These are phyloP conservation scores for Penicillium corylophilum DNA, from an alignment of 2,329 filamentous ascomycete species.

Conservation along the genomic window DNA sequence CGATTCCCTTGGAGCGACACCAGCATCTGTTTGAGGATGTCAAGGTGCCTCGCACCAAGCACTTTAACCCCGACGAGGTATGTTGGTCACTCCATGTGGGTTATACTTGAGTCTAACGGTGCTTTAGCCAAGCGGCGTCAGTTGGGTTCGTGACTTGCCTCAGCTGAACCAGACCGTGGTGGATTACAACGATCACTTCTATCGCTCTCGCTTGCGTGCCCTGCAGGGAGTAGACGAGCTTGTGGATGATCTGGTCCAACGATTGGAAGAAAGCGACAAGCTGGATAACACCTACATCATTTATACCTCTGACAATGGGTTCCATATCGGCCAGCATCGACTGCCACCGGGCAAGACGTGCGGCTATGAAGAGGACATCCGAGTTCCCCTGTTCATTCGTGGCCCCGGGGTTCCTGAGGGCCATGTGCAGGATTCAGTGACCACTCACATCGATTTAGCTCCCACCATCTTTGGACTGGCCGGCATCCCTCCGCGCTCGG, in stretches of 20 bases:
- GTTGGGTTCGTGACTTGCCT: conserved; percentile 47
- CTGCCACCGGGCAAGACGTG: conserved; percentile 59
- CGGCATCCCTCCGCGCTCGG: conserved; percentile 41
- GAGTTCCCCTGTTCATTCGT: conserved; percentile 59
- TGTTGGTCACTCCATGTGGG: conserved; percentile 7
- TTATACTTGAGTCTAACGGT: neutral
- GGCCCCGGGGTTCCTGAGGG: conserved; percentile 56
- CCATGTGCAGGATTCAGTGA: conserved; percentile 48
- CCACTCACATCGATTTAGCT: conserved; percentile 63
- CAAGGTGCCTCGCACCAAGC: conserved; percentile 59
- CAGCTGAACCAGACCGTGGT: conserved; percentile 48
- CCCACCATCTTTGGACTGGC: conserved; percentile 57
- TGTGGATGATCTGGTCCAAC: conserved; percentile 47
- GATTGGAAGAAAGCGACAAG: conserved; percentile 42
- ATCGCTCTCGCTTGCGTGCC: conserved; percentile 50
- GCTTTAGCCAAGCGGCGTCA: conserved; percentile 42
- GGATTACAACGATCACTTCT: conserved; percentile 55
- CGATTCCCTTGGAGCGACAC: conserved; percentile 62
- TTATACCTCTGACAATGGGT: conserved; percentile 62
- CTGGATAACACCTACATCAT: conserved; percentile 61
- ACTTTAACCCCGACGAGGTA: conserved; percentile 65
- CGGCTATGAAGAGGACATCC: conserved; percentile 60
- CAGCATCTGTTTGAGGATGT: conserved; percentile 60
- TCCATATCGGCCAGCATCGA: conserved; percentile 60
- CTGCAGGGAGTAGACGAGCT: conserved; percentile 58